These are phyloP conservation scores for Phytophthora ohioensis DNA, from an alignment of 352 stramenopile genomes.

Conservation along the genomic window DNA sequence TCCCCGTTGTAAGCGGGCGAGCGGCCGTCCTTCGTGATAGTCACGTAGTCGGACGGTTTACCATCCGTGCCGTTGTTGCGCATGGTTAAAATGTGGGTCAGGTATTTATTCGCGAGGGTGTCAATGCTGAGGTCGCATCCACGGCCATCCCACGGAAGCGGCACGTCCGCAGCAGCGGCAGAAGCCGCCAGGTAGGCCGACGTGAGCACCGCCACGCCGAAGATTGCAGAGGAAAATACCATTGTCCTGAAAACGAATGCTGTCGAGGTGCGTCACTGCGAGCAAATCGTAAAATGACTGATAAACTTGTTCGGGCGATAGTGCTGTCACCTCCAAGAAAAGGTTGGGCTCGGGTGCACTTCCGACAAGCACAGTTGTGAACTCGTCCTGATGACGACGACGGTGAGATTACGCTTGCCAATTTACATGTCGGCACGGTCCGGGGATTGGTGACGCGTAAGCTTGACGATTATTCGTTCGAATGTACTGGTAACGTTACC, in stretches of 20 bases:
- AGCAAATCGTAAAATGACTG: constrained; percentile 35
- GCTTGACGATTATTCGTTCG: constrained; percentile 12
- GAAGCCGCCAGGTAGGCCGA: constrained; percentile 8
- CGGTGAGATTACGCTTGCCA: too few relatives aligned
- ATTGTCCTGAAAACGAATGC: constrained; percentile 12
- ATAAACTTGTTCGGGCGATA: constrained; percentile 2
- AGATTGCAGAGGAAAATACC: constrained; percentile 17
- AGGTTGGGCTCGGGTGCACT: constrained; percentile 22
- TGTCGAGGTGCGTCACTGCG: neutral
- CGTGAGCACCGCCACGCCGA: constrained; percentile 5
- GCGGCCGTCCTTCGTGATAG: constrained; percentile 50
- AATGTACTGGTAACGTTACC: too few relatives aligned
- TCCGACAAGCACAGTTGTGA: constrained; percentile 32
- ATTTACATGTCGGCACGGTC: neutral
- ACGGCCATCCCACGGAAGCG: constrained; percentile 63
- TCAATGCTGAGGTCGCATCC: constrained; percentile 56
- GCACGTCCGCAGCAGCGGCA: neutral
- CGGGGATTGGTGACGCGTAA: constrained; percentile 18
- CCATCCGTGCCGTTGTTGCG: constrained; percentile 41
- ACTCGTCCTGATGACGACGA: neutral
- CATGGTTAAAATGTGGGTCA: constrained; percentile 68
- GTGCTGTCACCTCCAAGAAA: constrained; percentile 16
- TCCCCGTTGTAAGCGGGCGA: constrained; percentile 65
- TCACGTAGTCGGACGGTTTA: constrained; percentile 49
- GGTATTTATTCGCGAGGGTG: constrained; percentile 61